These are phyloP conservation scores for Codiaeum variegatum DNA, from an alignment of 441 rosid genomes.

Conservation along the genomic window DNA sequence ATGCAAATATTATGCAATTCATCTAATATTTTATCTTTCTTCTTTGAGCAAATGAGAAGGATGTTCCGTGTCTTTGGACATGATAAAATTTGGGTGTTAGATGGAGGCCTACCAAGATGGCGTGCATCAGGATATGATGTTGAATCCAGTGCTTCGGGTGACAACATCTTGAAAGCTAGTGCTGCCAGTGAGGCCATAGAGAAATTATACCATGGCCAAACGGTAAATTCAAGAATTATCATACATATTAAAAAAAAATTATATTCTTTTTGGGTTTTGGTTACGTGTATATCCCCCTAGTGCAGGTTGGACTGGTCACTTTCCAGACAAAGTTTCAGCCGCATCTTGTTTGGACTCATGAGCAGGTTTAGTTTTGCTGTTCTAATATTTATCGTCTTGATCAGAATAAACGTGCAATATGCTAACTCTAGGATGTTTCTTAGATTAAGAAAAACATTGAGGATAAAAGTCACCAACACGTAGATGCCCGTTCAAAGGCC, in stretches of 20 bases:
- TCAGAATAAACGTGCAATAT: neutral
- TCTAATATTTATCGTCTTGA: neutral
- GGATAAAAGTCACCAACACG: slow-evolving; percentile 59
- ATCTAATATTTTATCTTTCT: neutral
- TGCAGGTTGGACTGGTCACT: slow-evolving; percentile 75
- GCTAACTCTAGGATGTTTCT: slow-evolving; percentile 10
- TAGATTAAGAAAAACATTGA: slow-evolving; percentile 75
- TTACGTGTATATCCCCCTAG: slow-evolving; percentile 12
- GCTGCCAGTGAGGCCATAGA: slow-evolving; percentile 94
- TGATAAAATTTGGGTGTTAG: slow-evolving; percentile 88
- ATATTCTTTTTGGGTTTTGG: neutral
- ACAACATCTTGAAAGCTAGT: slow-evolving; percentile 84
- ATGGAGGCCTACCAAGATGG: slow-evolving; percentile 98
- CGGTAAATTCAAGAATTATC: slow-evolving; percentile 41
- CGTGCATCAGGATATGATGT: slow-evolving; percentile 91
- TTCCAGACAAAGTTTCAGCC: slow-evolving; percentile 79
- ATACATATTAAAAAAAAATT: neutral
- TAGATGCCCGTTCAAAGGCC: slow-evolving; percentile 84
- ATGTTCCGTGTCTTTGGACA: slow-evolving; percentile 95
- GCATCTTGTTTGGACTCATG: slow-evolving; percentile 86
- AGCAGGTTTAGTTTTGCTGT: slow-evolving; percentile 52
- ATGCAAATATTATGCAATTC: neutral
- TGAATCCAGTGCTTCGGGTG: slow-evolving; percentile 93
- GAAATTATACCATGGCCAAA: slow-evolving; percentile 79
- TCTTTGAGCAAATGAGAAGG: slow-evolving; percentile 43